Conservation (phyloP, 2,329 filamentous ascomycete species). For the Aaosphaeria arxii region DNA sequence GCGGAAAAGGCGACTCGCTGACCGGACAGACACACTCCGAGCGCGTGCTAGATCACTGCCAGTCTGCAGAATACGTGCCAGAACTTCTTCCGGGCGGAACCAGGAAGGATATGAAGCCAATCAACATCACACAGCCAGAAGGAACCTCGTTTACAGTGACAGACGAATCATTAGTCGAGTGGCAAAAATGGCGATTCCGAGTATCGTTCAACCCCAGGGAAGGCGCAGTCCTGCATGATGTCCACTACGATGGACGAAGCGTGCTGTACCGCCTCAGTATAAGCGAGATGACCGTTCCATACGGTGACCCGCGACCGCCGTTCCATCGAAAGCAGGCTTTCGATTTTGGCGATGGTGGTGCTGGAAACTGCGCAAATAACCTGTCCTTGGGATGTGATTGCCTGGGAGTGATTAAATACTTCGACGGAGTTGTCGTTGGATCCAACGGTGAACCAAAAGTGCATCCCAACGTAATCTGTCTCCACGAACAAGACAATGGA, state of each 20-base stretch:
- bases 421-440: conserved; percentile 56
- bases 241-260: conserved; percentile 63
- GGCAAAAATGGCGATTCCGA: conserved; percentile 47
- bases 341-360: conserved; percentile 68
- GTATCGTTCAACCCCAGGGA: conserved; percentile 45
- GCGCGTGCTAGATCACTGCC: conserved; percentile 48
- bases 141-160: conserved; percentile 63
- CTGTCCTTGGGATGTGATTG: conserved; percentile 66
- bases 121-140: conserved; percentile 69
- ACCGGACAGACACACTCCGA: conserved; percentile 38
- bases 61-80: conserved; percentile 49
- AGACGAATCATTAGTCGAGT: conserved; percentile 43
- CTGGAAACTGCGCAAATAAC: conserved; percentile 66
- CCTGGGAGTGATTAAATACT: conserved; percentile 65
- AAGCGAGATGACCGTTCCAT: conserved; percentile 68
- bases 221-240: conserved; percentile 67
- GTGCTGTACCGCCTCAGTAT: conserved; percentile 66
- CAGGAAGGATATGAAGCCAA: conserved; percentile 56
- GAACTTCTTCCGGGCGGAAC: conserved; percentile 38
- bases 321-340: conserved; percentile 71
- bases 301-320: conserved; percentile 61
- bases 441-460: conserved; percentile 53
- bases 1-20: conserved; percentile 35
- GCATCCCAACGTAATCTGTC: conserved; percentile 61
- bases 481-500: conserved; percentile 68